Conservation (phyloP, 208 protist genomes). For the Leishmania tarentolae region DNA sequence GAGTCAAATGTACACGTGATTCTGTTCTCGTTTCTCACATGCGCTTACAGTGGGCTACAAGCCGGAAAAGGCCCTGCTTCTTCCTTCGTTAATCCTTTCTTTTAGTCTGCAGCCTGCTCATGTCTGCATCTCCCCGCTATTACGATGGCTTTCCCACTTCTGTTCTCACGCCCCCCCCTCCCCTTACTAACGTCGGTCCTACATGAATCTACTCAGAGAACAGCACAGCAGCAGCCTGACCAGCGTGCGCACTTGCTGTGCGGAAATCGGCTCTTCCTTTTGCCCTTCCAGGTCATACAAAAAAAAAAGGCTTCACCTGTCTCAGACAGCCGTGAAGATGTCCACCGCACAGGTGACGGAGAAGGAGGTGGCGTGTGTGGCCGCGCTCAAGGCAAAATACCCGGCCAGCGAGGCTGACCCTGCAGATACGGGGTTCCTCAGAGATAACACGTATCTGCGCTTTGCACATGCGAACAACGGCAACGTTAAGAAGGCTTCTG, state of each 20-base stretch:
- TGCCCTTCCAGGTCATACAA: neutral
- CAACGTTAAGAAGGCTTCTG: conserved; percentile 41
- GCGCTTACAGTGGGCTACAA: no score
- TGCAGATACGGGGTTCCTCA: conserved; percentile 52
- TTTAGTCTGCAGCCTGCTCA: no score
- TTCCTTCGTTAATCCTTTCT: no score
- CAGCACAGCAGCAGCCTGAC: neutral
- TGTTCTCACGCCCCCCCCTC: no score
- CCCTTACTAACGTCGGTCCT: no score
- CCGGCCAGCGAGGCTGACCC: conserved; percentile 30
- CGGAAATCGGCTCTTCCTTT: neutral
- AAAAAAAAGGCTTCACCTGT: neutral
- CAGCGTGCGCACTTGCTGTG: neutral
- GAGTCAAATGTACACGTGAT: neutral
- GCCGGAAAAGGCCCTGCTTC: no score
- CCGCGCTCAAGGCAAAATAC: conserved; percentile 37
- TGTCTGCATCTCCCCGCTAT: no score
- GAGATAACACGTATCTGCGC: conserved; percentile 59
- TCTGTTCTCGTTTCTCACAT: neutral
- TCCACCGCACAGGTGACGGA: conserved; percentile 13
- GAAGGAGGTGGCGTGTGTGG: conserved; percentile 52
- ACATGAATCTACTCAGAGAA: neutral
- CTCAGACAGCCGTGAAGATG: conserved; percentile 9
- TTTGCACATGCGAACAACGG: conserved; percentile 58
- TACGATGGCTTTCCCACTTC: no score